These are phyloP conservation scores for Parmales sp. DNA, from an alignment of 108 stramenopile genomes.

Conservation along the genomic window DNA sequence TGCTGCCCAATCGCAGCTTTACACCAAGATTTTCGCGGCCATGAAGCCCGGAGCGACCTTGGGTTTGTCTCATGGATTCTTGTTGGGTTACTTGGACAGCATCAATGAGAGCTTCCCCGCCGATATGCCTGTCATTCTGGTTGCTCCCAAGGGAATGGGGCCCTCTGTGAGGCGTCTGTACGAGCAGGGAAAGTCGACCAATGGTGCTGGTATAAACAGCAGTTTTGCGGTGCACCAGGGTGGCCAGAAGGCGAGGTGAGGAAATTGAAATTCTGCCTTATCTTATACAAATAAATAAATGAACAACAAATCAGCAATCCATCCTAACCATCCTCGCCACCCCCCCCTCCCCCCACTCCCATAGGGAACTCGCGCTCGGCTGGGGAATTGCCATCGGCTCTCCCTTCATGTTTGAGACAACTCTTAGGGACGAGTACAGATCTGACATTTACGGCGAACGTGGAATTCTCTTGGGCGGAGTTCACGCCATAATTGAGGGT, in stretches of 20 bases:
- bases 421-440: constrained; percentile 86
- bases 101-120: constrained; percentile 90
- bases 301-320: constrained; percentile 85
- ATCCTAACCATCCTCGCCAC: too few relatives aligned
- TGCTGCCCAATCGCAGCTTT: constrained; percentile 83
- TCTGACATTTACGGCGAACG: constrained; percentile 96
- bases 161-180: constrained; percentile 94
- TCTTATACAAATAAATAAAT: too few relatives aligned
- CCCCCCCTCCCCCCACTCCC: too few relatives aligned
- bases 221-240: constrained; percentile 93
- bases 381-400: constrained; percentile 93
- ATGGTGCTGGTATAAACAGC: constrained; percentile 94
- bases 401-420: constrained; percentile 95
- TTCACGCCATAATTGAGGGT: constrained; percentile 93
- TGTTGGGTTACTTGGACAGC: constrained; percentile 89
- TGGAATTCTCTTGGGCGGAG: constrained; percentile 91
- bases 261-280: too few relatives aligned
- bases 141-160: constrained; percentile 98
- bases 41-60: constrained; percentile 95
- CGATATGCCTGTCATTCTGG: constrained; percentile 91
- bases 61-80: constrained; percentile 89
- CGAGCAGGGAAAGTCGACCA: constrained; percentile 96
- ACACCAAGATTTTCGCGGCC: constrained; percentile 92
- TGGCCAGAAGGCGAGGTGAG: too few relatives aligned
- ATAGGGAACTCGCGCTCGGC: constrained; percentile 88